Conservation (phyloP, 1,139 yeast species). For the Hansenula sp. region DNA sequence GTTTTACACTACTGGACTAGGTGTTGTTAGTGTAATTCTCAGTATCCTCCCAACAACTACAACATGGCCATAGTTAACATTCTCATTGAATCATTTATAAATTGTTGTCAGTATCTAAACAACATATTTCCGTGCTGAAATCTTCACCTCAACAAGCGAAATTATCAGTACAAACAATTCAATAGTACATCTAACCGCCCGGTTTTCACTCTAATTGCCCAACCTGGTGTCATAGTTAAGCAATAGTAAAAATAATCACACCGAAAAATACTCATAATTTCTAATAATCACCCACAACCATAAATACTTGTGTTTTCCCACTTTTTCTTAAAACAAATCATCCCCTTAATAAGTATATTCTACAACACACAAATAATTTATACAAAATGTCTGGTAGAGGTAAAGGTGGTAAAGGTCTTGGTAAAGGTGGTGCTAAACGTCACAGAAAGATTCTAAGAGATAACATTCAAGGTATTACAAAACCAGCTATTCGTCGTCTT, state of each 20-base stretch:
- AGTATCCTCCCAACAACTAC: not conserved
- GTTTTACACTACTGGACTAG: not conserved
- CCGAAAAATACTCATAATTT: no score
- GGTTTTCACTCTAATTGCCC: no score
- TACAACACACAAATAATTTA: constrained; percentile 8
- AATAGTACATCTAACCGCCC: no score
- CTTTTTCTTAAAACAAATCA: not conserved
- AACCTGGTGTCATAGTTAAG: no score
- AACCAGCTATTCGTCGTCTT: constrained; percentile 99
- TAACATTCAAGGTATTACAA: constrained; percentile 99
- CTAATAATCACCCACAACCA: not conserved
- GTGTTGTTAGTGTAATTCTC: not conserved
- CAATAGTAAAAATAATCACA: no score
- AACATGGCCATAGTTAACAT: no score
- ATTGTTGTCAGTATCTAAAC: no score
- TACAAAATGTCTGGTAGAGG: constrained; percentile 96
- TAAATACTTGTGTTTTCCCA: not conserved
- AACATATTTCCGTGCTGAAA: no score
- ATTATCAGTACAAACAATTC: not conserved
- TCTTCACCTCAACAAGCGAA: not conserved
- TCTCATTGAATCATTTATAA: no score
- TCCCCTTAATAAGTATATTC: not conserved
- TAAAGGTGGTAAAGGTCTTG: constrained; percentile 99
- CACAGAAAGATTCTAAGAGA: constrained; percentile 99
- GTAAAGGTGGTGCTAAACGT: constrained; percentile 99